phyloP scores from a whole-genome alignment of 2,329 filamentous ascomycete species.

The Cytospora paraplurivora region DNA sequence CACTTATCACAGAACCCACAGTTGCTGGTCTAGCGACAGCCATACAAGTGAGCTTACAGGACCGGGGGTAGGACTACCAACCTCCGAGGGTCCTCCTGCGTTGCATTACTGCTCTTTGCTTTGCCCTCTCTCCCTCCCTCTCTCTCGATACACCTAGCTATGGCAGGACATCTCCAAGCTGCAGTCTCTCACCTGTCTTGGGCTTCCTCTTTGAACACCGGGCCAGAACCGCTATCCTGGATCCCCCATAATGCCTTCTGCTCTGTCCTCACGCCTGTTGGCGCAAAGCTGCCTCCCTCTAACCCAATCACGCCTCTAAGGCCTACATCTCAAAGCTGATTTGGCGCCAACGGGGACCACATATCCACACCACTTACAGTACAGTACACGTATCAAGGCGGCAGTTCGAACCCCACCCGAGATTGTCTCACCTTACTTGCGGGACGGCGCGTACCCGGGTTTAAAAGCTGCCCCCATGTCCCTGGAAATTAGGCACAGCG shows the following conservation, averaged over 20 bases:
- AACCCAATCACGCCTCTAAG: conserved; percentile 10
- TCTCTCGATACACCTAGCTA: background rate
- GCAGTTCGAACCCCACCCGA: background rate
- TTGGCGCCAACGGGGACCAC: conserved; percentile 5
- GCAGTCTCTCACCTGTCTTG: background rate
- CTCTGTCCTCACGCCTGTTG: background rate
- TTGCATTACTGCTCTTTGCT: background rate
- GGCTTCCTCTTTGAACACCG: background rate
- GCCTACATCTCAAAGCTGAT: conserved; percentile 5
- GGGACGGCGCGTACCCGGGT: background rate
- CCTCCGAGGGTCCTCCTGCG: background rate
- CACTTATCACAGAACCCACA: background rate
- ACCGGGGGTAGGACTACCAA: background rate
- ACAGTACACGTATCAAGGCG: conserved; percentile 6
- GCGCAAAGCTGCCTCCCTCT: background rate
- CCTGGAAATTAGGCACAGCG: background rate
- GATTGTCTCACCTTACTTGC: background rate
- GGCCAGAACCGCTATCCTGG: background rate
- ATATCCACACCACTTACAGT: conserved; percentile 2
- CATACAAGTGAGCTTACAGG: background rate
- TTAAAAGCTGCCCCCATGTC: background rate
- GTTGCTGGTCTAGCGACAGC: background rate
- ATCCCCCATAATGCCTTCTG: background rate
- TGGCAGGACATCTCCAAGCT: background rate
- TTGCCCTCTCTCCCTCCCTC: background rate